Base-by-base conservation (phyloP, 2,329 filamentous ascomycete species). In the Sporothrix brasiliensis region DNA sequence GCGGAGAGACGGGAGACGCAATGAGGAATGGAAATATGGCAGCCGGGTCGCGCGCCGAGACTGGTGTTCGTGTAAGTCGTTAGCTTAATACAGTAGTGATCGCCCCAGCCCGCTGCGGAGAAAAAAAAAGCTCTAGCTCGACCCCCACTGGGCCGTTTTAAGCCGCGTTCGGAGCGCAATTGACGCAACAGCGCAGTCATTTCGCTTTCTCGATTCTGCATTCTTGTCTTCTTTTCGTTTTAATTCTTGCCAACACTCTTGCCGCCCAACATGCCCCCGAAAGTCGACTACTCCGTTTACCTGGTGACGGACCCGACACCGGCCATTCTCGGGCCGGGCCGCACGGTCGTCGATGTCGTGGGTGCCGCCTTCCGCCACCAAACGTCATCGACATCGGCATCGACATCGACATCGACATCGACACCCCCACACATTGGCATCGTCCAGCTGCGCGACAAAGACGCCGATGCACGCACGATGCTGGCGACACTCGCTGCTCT, bases 301-400 rank as follows among this genome's bases (percentile, higher is more conserved):
- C 86, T 97, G 71, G 94, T 97, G 75, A 97, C 94, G 5, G 94
- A 97, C 84, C 95, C 93, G 67, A 97, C 93, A n/a, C 87, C 90
- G 16, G 88, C 89, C 47, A 93, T 97, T 75, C 88, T 97, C 56
- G 91, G 91, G 69, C 81, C 85, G 73, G 68, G 68, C 19, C 87
- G 86, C 75, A 86, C 93, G 78, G 84, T 97, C 50, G 86, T 87
- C 72, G 75, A 86, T 11, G 89, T 97, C 0, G 93, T 97, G 69
- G 88, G 91, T 76, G 85, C 87, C 60, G 91, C 93, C 24, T 80
- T 97, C 67, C 78, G 93, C 92, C 79, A 93, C 93, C 83, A 92
- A 91, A 56, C 58, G 24, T 24, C 24, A 24, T 24, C 24, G 49
- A 34, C 58, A 34, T 2, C 34, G 41, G 11, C 10, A 44, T 13